Percentiles rank a stretch among this genome's conserved stretches.
Evolutionary conservation across 1,284 basidiomycete genomes (phyloP).

Genomic region (Sutorius eximius): DNA sequence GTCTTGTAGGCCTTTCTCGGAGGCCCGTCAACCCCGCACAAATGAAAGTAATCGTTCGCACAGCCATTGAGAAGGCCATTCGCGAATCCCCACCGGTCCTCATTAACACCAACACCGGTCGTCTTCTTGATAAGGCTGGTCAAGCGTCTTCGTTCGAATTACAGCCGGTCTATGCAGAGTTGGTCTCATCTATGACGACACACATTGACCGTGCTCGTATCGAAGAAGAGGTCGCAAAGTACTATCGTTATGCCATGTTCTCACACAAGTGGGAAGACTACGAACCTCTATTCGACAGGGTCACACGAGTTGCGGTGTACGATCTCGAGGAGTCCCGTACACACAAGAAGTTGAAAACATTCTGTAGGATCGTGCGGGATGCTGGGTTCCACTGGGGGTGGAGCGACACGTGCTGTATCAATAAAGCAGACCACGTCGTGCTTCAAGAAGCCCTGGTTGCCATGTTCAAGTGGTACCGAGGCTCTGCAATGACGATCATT

Average conservation of each 20-base stretch:
- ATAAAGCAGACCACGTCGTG: background rate
- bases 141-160: background rate
- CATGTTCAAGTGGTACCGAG: background rate
- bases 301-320: background rate
- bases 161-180: too few species aligned
- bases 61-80: too few species aligned
- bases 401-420: background rate
- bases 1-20: background rate
- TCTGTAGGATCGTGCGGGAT: background rate
- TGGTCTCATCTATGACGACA: too few species aligned
- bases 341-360: background rate
- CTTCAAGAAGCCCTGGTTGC: background rate
- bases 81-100: too few species aligned
- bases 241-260: background rate
- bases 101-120: too few species aligned
- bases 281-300: background rate
- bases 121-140: too few species aligned
- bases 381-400: background rate
- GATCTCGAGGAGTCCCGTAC: background rate
- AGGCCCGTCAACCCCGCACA: too few species aligned
- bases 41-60: too few species aligned
- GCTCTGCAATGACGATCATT: background rate
- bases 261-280: background rate
- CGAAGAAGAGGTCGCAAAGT: background rate
- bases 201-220: too few species aligned